phyloP scores from a whole-genome alignment of 306 rosid species.

The Cucurbita moschata region DNA sequence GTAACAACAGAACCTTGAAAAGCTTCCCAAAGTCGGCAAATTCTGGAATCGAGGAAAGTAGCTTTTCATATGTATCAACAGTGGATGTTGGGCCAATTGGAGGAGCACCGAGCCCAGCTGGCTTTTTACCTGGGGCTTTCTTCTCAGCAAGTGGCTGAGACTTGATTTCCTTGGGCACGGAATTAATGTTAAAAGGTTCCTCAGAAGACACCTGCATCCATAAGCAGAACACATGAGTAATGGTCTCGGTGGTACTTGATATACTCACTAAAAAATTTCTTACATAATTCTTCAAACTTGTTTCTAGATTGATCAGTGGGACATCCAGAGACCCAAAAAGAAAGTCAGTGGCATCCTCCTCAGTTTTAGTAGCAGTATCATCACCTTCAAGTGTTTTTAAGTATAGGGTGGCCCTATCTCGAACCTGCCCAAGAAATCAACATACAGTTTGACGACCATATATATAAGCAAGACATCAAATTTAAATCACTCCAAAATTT shows the following conservation, averaged over 20 bases:
- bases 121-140: slow-evolving; percentile 86
- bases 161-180: slow-evolving; percentile 78
- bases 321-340: slow-evolving; percentile 80
- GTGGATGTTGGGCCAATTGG: slow-evolving; percentile 58
- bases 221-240: slow-evolving; percentile 18
- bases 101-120: slow-evolving; percentile 74
- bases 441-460: background rate
- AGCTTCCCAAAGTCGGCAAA: slow-evolving; percentile 68
- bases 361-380: slow-evolving; percentile 58
- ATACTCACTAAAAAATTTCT: slow-evolving; percentile 9
- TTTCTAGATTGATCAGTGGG: slow-evolving; percentile 80
- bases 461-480: background rate
- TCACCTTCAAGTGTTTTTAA: slow-evolving; percentile 74
- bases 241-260: slow-evolving; percentile 2
- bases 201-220: slow-evolving; percentile 75
- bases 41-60: slow-evolving; percentile 61
- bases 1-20: slow-evolving; percentile 54
- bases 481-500: background rate
- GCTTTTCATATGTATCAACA: slow-evolving; percentile 66
- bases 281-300: slow-evolving; percentile 78
- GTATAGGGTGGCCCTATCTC: slow-evolving; percentile 95
- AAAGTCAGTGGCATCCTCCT: slow-evolving; percentile 49
- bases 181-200: slow-evolving; percentile 68
- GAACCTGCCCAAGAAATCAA: slow-evolving; percentile 44
- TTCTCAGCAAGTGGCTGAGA: slow-evolving; percentile 85